Evolutionary conservation across 208 protist genomes (phyloP).

Genomic region (Tritrichomonas foetus): DNA sequence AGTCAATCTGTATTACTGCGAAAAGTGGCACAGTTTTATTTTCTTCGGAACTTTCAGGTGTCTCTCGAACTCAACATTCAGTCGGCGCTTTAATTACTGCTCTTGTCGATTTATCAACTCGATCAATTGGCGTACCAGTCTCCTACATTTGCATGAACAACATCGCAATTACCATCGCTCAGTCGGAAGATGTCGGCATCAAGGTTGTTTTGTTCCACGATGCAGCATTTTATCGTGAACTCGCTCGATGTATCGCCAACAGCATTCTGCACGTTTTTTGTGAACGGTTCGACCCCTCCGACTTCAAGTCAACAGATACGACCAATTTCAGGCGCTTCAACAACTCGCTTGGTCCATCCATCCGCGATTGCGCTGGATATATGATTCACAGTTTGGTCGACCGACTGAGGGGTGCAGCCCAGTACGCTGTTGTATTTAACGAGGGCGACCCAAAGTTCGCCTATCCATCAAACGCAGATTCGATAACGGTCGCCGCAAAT

Average conservation of each 20-base stretch:
- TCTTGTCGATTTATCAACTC: slow-evolving; percentile 6
- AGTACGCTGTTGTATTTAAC: slow-evolving; percentile 12
- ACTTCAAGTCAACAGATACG: not conserved
- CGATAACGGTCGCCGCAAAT: not conserved
- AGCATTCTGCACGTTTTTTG: not conserved
- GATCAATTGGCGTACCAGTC: not conserved
- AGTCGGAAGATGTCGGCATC: slow-evolving; percentile 7
- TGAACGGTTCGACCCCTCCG: not conserved
- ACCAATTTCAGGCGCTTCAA: not conserved
- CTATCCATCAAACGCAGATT: slow-evolving; percentile 38
- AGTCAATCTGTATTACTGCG: not conserved
- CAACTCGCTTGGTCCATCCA: not conserved
- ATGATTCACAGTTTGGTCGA: not conserved
- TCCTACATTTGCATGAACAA: slow-evolving; percentile 1
- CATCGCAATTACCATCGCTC: slow-evolving; percentile 1
- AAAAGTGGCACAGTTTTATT: not conserved
- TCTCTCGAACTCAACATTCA: not conserved
- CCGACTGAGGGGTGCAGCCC: not conserved
- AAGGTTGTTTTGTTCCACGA: slow-evolving; percentile 29
- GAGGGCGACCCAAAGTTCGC: not conserved
- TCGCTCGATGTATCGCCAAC: not conserved
- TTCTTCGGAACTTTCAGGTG: not conserved
- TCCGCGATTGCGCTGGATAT: not conserved
- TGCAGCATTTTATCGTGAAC: not conserved
- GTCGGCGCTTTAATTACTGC: not conserved